phyloP scores from a whole-genome alignment of 768 basidiomycete species.

The Suillus occidentalis region DNA sequence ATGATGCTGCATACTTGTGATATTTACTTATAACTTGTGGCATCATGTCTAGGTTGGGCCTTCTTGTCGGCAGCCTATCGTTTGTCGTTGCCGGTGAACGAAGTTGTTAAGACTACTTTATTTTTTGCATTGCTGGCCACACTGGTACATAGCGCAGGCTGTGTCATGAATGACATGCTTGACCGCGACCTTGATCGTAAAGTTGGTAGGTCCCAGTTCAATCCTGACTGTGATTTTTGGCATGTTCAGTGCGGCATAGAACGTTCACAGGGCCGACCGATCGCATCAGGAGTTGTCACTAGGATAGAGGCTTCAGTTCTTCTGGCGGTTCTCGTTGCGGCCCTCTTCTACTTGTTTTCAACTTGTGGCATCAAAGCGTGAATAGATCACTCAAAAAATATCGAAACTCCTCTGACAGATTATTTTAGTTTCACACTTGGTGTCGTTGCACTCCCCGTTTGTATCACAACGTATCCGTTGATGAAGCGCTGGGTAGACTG shows the following conservation, averaged over 20 bases:
- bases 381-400: neutral
- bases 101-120: neutral
- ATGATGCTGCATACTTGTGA: neutral
- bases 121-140: neutral
- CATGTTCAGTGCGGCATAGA: neutral
- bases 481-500: neutral
- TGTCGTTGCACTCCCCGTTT: neutral
- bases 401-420: neutral
- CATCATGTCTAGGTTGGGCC: neutral
- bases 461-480: neutral
- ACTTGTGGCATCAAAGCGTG: neutral
- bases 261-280: neutral
- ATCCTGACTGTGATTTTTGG: neutral
- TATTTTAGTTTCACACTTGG: neutral
- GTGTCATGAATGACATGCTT: neutral
- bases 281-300: neutral
- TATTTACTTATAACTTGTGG: neutral
- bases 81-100: neutral
- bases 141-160: neutral
- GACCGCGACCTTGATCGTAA: neutral
- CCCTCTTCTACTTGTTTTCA: neutral
- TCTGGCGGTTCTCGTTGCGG: neutral
- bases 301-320: neutral
- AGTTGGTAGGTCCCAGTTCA: neutral
- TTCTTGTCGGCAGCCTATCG: neutral